These are phyloP conservation scores for Termitomyces sp. DNA, from an alignment of 768 basidiomycete genomes.

Conservation along the genomic window DNA sequence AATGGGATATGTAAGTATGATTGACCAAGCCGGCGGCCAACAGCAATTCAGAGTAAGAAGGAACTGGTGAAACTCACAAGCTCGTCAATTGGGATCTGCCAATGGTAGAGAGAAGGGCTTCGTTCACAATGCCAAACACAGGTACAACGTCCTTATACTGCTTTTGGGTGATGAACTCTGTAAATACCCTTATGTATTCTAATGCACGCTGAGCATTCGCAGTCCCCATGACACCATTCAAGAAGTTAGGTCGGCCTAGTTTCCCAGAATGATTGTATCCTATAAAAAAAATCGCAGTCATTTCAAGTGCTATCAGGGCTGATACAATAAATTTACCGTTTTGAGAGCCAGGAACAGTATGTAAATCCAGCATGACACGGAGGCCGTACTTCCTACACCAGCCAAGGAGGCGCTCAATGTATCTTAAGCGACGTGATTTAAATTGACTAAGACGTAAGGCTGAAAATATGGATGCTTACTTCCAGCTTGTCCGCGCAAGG, in stretches of 20 bases:
- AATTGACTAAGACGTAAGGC: background rate
- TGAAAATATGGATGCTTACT: slow-evolving; percentile 32
- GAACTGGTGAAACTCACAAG: slow-evolving; percentile 51
- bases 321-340: slow-evolving; percentile 42
- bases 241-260: slow-evolving; percentile 56
- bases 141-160: slow-evolving; percentile 64
- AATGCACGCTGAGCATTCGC: slow-evolving; percentile 81
- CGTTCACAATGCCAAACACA: slow-evolving; percentile 63
- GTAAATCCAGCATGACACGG: slow-evolving; percentile 74
- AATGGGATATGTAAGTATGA: background rate
- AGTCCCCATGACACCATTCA: slow-evolving; percentile 76
- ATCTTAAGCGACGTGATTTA: slow-evolving; percentile 29
- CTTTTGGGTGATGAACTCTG: slow-evolving; percentile 80
- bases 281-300: slow-evolving; percentile 11
- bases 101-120: slow-evolving; percentile 48
- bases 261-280: slow-evolving; percentile 62
- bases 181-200: slow-evolving; percentile 72
- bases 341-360: slow-evolving; percentile 75
- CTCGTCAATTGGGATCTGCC: slow-evolving; percentile 47
- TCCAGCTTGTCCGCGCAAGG: slow-evolving; percentile 70
- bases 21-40: background rate
- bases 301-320: too few relatives aligned
- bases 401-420: slow-evolving; percentile 67
- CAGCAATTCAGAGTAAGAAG: slow-evolving; percentile 25
- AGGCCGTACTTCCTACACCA: slow-evolving; percentile 87